These are phyloP conservation scores for Heimioporus sp. DNA, from an alignment of 768 basidiomycete genomes.

Conservation along the genomic window DNA sequence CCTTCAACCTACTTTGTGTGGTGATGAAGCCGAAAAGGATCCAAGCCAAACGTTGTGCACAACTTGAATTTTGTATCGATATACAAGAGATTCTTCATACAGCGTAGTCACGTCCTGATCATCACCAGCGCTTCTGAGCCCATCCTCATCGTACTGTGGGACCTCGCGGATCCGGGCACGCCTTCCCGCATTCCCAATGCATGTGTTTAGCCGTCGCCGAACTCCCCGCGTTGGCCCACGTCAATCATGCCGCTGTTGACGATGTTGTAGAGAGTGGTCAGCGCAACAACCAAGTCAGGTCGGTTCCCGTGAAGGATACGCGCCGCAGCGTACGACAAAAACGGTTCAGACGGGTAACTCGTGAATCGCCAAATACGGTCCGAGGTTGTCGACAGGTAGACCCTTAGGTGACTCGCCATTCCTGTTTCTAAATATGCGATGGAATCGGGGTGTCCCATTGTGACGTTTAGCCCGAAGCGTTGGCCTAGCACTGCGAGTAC, in stretches of 20 bases:
- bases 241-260: slow-evolving; percentile 4
- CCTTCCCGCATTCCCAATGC: no score
- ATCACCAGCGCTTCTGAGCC: no score
- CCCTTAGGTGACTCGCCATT: slow-evolving; percentile 1
- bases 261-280: background rate
- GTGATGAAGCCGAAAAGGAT: no score
- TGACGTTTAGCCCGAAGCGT: background rate
- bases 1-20: no score
- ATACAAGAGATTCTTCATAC: no score
- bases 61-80: no score
- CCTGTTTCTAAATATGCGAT: background rate
- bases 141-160: no score
- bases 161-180: no score
- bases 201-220: background rate
- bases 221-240: background rate
- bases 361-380: slow-evolving; percentile 5
- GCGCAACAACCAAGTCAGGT: background rate
- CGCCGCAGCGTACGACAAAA: slow-evolving; percentile 10
- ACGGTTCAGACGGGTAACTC: slow-evolving; percentile 10
- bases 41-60: no score
- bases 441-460: background rate
- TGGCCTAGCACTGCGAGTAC: background rate
- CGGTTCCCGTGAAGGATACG: background rate
- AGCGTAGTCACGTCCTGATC: background rate
- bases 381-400: background rate